Evolutionary conservation across 2,329 filamentous ascomycete species (phyloP), one percentile per base, ranked within the genome.

Genomic region (Sporothrix brunneoviolacea): DNA sequence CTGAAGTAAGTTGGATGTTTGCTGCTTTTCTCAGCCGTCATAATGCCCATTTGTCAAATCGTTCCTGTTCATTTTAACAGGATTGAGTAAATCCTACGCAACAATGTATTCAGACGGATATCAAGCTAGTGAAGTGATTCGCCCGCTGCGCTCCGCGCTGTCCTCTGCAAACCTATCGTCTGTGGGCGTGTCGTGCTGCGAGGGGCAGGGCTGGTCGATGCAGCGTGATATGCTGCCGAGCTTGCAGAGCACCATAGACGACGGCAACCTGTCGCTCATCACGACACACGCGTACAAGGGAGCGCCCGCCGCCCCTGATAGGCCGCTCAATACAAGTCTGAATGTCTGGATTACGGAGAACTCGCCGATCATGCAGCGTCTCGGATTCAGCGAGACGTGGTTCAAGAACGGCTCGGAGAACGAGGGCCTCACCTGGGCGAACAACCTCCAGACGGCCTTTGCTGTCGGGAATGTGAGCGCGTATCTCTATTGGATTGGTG

Each of bases 341-440:
- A 38, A 30, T 8, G 43, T 47, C 13, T 51, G 49, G 49, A 37
- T 51, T 8, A 51, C 49, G 2, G 49, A 51, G 37, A 46, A 51
- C 37, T 41, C 49, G 27, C 43, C 42, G 13, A 41, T 46, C n/a
- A 51, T 47, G 49, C 36, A 51, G 33, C 22, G 41, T 3, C 40
- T 50, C 16, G 40, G 40, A 24, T 44, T 50, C 18, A 44, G 40
- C 15, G 33, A 30, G 3, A 40, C 27, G 3, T 76, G 70, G 67
- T 73, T 71, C 53, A 55, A 57, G 4, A 65, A 58, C 51, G 70
- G 71, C 16, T 68, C 65, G 4, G 57, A 62, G 2, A 67, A 68
- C 19, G 74, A 78, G 50, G 74, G 73, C 19, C 64, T 75, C 58
- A 69, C 70, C 13, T 75, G 71, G 70, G 72, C 74, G 18, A 50